phyloP scores from a whole-genome alignment of 1,284 basidiomycete species.

The Boletus sp. region DNA sequence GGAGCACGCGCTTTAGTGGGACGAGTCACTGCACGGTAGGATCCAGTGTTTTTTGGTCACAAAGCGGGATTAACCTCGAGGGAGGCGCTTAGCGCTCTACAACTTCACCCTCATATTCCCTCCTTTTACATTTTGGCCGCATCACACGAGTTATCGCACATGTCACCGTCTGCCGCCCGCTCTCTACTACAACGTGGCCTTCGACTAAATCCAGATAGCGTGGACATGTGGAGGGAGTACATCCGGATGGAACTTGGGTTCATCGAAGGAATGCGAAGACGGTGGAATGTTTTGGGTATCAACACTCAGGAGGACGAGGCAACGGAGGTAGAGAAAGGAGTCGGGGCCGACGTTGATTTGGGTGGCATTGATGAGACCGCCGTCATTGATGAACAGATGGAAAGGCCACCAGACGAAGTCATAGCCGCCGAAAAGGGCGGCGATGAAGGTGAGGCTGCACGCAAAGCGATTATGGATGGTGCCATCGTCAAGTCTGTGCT shows the following conservation, averaged over 20 bases:
- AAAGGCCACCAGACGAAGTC: constrained; percentile 24
- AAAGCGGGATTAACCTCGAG: constrained; percentile 7
- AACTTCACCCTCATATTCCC: constrained; percentile 79
- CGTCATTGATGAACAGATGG: constrained; percentile 22
- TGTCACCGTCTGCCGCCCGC: constrained; percentile 79
- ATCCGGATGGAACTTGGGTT: constrained; percentile 90
- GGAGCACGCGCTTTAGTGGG: constrained; percentile 80
- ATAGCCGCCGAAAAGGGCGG: constrained; percentile 33
- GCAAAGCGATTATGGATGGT: constrained; percentile 62
- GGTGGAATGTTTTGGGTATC: constrained; percentile 80
- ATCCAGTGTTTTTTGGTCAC: constrained; percentile 2
- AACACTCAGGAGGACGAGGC: constrained; percentile 30
- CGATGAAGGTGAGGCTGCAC: constrained; percentile 47
- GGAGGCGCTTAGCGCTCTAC: constrained; percentile 60
- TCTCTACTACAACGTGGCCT: constrained; percentile 84
- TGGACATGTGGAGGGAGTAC: constrained; percentile 83
- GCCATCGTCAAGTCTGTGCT: constrained; percentile 70
- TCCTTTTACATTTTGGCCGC: constrained; percentile 85
- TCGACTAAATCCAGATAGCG: constrained; percentile 66
- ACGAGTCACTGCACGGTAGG: constrained; percentile 70
- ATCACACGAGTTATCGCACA: constrained; percentile 76
- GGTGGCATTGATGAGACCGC: constrained; percentile 24
- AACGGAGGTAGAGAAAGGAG: constrained; percentile 22
- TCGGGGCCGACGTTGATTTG: constrained; percentile 20
- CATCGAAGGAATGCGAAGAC: constrained; percentile 75